Conservation (phyloP, 225 moss, liverwort and hornwort genomes). For the Anthoceros angustus region DNA sequence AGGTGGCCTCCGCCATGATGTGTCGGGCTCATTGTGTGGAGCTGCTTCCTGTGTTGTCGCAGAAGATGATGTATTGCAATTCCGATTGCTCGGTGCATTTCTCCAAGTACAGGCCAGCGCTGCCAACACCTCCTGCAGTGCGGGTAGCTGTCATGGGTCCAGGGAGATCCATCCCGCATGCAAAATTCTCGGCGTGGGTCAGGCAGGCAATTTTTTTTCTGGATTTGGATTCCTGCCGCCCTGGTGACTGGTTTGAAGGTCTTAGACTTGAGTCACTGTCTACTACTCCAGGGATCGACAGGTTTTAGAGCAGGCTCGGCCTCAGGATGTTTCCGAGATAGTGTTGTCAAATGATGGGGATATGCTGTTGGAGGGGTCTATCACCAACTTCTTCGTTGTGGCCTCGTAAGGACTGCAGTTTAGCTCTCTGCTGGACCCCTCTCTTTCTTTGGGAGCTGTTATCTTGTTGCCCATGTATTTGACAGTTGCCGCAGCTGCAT, state of each 20-base stretch:
- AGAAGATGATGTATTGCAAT: no score
- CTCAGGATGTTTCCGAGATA: conserved; percentile 36
- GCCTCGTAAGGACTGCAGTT: conserved; percentile 3
- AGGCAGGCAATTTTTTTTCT: conserved; percentile 10
- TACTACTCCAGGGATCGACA: conserved; percentile 21
- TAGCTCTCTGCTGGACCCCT: conserved; percentile 6
- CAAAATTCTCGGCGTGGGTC: conserved; percentile 63
- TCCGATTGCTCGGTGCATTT: conserved; percentile 23
- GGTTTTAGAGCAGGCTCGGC: conserved; percentile 38
- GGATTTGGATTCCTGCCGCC: background rate
- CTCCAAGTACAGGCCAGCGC: conserved; percentile 30
- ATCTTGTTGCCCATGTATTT: background rate
- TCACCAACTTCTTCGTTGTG: conserved; percentile 78
- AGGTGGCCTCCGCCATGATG: background rate
- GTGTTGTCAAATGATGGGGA: conserved; percentile 66
- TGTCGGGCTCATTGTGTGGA: background rate
- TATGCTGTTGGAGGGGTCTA: conserved; percentile 46
- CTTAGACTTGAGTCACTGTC: no score
- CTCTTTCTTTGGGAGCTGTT: background rate
- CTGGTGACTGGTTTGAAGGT: background rate
- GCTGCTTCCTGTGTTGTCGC: no score
- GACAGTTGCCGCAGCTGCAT: background rate
- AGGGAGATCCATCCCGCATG: conserved; percentile 44
- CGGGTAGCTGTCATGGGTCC: conserved; percentile 50
- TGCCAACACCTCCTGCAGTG: conserved; percentile 14